Conservation (phyloP, 805 yeast genomes). For the Zygosaccharomyces bailii region DNA sequence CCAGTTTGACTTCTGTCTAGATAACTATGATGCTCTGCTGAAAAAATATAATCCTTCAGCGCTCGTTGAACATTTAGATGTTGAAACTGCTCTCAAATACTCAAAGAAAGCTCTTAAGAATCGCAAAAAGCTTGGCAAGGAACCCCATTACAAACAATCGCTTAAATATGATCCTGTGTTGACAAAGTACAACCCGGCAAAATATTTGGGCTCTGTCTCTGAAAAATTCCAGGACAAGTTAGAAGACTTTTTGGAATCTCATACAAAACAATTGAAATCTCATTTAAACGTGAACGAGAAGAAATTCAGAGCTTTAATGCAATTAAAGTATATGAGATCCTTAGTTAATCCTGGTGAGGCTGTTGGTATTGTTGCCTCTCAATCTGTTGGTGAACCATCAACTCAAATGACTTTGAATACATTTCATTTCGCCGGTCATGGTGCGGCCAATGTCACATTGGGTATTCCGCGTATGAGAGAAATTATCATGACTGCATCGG, state of each 20-base stretch:
- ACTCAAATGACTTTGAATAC: conserved; percentile 98
- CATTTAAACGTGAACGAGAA: conserved; percentile 51
- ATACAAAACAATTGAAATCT: conserved; percentile 55
- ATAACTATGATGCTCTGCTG: conserved; percentile 82
- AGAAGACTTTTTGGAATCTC: conserved; percentile 60
- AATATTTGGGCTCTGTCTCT: conserved; percentile 88
- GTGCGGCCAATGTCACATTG: conserved; percentile 98
- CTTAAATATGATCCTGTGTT: conserved; percentile 83
- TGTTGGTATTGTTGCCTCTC: conserved; percentile 97
- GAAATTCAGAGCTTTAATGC: conserved; percentile 95
- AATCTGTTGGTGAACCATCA: conserved; percentile 98
- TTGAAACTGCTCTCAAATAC: conserved; percentile 75
- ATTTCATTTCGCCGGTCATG: conserved; percentile 99
- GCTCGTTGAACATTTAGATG: conserved; percentile 68
- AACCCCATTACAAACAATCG: conserved; percentile 61
- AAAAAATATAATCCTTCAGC: conserved; percentile 83
- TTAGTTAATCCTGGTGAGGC: conserved; percentile 95
- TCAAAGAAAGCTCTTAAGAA: conserved; percentile 77
- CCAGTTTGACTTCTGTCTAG: conserved; percentile 88
- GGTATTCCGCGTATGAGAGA: conserved; percentile 99
- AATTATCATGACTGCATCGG: conserved; percentile 98
- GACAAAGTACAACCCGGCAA: conserved; percentile 81
- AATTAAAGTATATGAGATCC: conserved; percentile 95
- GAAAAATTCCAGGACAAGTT: conserved; percentile 81
- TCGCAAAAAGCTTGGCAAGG: conserved; percentile 55